Percentiles rank a stretch among this genome's conserved stretches.
These are phyloP conservation scores for Craspedostauros australis DNA, from an alignment of 108 stramenopile genomes.

Conservation along the genomic window DNA sequence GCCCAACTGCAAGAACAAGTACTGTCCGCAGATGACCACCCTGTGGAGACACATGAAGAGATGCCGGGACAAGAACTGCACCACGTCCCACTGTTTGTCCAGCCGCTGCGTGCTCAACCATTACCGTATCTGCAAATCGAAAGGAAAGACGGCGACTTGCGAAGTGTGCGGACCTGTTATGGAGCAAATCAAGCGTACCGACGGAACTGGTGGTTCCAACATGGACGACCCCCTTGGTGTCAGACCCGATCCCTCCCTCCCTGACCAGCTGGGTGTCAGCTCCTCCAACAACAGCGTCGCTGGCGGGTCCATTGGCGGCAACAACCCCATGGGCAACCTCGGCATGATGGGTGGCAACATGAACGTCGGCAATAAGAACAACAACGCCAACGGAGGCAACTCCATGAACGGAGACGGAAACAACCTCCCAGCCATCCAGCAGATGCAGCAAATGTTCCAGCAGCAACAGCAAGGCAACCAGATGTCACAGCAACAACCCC, in stretches of 20 bases:
- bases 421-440: slow-evolving; percentile 17
- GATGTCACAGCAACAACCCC: slow-evolving; percentile 15
- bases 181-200: slow-evolving; percentile 44
- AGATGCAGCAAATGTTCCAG: slow-evolving; percentile 17
- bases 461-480: slow-evolving; percentile 9
- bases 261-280: not conserved
- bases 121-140: slow-evolving; percentile 62
- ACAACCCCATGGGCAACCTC: slow-evolving; percentile 45
- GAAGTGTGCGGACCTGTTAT: slow-evolving; percentile 73
- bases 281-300: not conserved
- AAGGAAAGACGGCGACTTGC: slow-evolving; percentile 54
- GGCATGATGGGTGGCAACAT: slow-evolving; percentile 16
- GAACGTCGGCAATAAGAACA: slow-evolving; percentile 2
- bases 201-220: slow-evolving; percentile 12
- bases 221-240: slow-evolving; percentile 13
- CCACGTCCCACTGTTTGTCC: slow-evolving; percentile 65
- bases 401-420: slow-evolving; percentile 4
- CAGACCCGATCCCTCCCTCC: not conserved
- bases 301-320: slow-evolving; percentile 31
- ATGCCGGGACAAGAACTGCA: slow-evolving; percentile 71
- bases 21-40: slow-evolving; percentile 67
- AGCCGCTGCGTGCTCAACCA: slow-evolving; percentile 76
- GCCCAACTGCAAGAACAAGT: slow-evolving; percentile 46
- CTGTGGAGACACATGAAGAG: slow-evolving; percentile 77
- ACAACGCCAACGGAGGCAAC: slow-evolving; percentile 5